Evolutionary conservation across 2,329 filamentous ascomycete genomes (phyloP).

Genomic region (Pestalotiopsis sp.): DNA sequence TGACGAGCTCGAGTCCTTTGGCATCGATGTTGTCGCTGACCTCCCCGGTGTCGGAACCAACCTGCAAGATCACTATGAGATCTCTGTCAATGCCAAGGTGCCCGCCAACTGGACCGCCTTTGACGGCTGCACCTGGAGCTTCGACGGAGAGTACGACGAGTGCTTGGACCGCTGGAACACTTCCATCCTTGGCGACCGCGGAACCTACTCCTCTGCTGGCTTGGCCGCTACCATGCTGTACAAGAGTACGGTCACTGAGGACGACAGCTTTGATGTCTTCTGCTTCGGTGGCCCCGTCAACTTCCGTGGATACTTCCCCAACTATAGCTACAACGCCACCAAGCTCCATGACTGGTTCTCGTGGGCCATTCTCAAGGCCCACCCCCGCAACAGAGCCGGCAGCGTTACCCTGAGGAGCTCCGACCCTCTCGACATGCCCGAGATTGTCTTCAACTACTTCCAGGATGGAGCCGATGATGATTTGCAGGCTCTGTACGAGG

Average conservation of each 20-base stretch:
- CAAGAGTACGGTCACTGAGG: constrained; percentile 24
- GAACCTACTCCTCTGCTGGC: constrained; percentile 36
- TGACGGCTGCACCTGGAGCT: constrained; percentile 34
- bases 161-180: constrained; percentile 29
- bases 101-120: constrained; percentile 38
- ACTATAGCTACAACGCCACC: constrained; percentile 33
- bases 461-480: constrained; percentile 46
- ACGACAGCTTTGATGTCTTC: constrained; percentile 35
- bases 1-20: constrained; percentile 35
- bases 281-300: constrained; percentile 39
- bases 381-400: constrained; percentile 60
- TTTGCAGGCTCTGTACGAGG: constrained; percentile 55
- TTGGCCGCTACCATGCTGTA: constrained; percentile 32
- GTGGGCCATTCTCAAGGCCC: constrained; percentile 56
- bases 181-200: constrained; percentile 23
- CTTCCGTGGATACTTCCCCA: constrained; percentile 42
- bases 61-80: constrained; percentile 57
- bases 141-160: constrained; percentile 31
- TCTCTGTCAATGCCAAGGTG: constrained; percentile 43
- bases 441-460: constrained; percentile 63
- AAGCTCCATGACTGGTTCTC: constrained; percentile 40
- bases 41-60: constrained; percentile 61
- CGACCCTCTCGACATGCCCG: constrained; percentile 64
- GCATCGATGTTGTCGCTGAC: constrained; percentile 46
- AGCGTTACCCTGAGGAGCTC: constrained; percentile 61